A percentile compares a stretch with the other conserved stretches of the same genome.
Conservation (phyloP, 768 basidiomycete genomes). For the Hydnomerulius pinastri region DNA sequence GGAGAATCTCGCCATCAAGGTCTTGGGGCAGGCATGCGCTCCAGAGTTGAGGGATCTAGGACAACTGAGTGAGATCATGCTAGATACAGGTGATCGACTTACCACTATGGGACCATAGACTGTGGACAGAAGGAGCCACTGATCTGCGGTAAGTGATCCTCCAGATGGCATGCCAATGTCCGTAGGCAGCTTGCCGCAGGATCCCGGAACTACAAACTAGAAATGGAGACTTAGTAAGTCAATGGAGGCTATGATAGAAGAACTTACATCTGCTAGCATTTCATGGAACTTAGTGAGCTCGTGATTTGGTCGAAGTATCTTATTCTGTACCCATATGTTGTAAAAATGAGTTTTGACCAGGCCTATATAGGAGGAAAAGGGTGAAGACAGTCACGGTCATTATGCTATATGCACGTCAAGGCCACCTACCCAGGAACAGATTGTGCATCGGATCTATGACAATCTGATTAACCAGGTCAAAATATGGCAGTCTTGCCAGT, state of each 20-base stretch:
- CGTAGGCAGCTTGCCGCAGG: slow-evolving; percentile 18
- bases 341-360: slow-evolving; percentile 26
- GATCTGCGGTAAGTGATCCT: slow-evolving; percentile 37
- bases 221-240: background rate
- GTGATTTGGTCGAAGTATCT: slow-evolving; percentile 13
- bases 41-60: slow-evolving; percentile 33
- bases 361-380: too few relatives aligned
- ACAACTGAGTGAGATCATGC: background rate
- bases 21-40: slow-evolving; percentile 10
- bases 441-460: slow-evolving; percentile 39
- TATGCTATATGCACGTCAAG: too few relatives aligned
- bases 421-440: too few relatives aligned
- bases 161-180: slow-evolving; percentile 34
- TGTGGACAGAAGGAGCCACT: slow-evolving; percentile 32
- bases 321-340: slow-evolving; percentile 27
- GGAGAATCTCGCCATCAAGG: background rate
- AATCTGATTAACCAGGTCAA: slow-evolving; percentile 26
- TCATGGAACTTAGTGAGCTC: background rate
- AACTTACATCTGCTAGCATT: background rate
- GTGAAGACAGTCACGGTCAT: too few relatives aligned
- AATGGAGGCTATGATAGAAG: too few relatives aligned
- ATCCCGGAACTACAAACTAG: slow-evolving; percentile 1
- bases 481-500: slow-evolving; percentile 30
- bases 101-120: slow-evolving; percentile 32
- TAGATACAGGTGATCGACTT: slow-evolving; percentile 2